These are phyloP conservation scores for Clavariopsis aquatica DNA, from an alignment of 495 filamentous ascomycete genomes.

Conservation along the genomic window DNA sequence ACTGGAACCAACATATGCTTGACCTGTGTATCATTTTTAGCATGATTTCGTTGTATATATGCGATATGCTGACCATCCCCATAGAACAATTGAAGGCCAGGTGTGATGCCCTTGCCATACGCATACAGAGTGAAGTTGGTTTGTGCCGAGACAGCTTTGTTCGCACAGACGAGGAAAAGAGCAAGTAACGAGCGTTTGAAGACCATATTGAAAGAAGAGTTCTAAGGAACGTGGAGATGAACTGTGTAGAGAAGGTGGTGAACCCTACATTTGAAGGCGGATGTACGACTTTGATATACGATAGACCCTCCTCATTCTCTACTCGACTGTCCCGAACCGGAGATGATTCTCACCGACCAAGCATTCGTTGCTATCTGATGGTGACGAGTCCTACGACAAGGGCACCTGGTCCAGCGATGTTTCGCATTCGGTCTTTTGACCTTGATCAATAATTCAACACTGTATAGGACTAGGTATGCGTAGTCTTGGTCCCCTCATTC, in stretches of 20 bases:
- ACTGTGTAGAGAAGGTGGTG: background rate
- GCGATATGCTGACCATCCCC: constrained; percentile 15
- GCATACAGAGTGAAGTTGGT: constrained; percentile 21
- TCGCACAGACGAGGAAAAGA: background rate
- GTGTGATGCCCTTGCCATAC: constrained; percentile 12
- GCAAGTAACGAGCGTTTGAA: constrained; percentile 1
- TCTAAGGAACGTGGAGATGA: background rate
- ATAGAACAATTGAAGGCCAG: constrained; percentile 26
- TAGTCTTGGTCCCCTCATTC: background rate
- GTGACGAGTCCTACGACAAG: constrained; percentile 13
- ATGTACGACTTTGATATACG: constrained; percentile 15
- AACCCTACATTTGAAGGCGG: background rate
- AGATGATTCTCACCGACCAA: background rate
- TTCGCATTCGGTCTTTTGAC: background rate
- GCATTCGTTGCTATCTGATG: background rate
- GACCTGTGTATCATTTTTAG: constrained; percentile 12
- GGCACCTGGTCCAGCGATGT: background rate
- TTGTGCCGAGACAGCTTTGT: constrained; percentile 2
- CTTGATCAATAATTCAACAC: background rate
- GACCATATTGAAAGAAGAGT: constrained; percentile 8
- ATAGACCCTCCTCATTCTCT: background rate
- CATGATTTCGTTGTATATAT: background rate
- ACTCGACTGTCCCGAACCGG: background rate
- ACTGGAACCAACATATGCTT: constrained; percentile 19
- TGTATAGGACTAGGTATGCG: background rate